A percentile compares a stretch with the other conserved stretches of the same genome.
These are phyloP conservation scores for Pulveroboletus sp. DNA, from an alignment of 1,284 basidiomycete species.

Conservation along the genomic window DNA sequence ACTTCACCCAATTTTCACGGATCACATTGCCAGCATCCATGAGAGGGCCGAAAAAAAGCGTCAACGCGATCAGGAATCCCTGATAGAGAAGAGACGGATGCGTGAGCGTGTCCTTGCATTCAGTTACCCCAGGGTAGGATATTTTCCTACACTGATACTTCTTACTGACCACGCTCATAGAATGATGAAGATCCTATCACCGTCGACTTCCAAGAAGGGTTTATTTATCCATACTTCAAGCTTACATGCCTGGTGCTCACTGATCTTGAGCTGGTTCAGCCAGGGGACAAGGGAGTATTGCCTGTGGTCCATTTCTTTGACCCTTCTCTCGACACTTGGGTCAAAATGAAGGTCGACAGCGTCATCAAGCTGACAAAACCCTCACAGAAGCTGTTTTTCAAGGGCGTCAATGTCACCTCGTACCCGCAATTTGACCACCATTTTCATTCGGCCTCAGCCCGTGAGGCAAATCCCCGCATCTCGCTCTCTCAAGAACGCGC, in stretches of 20 bases:
- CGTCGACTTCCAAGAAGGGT: not conserved
- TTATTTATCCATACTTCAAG: constrained; percentile 4
- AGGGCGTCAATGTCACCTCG: not conserved
- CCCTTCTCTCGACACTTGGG: too few relatives aligned
- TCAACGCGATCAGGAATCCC: not conserved
- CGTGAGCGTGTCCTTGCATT: not conserved
- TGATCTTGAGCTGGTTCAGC: not conserved
- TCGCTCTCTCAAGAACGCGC: not conserved
- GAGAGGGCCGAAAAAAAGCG: not conserved
- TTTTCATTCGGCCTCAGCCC: too few relatives aligned
- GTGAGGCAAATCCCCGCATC: not conserved
- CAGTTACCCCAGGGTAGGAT: not conserved
- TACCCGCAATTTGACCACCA: not conserved
- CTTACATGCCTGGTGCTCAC: not conserved
- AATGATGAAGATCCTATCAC: not conserved
- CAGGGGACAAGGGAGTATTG: not conserved
- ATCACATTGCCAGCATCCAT: constrained; percentile 2
- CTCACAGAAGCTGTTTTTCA: not conserved
- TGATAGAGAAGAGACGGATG: not conserved
- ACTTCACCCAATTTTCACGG: not conserved
- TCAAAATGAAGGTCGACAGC: not conserved
- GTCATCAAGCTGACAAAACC: not conserved
- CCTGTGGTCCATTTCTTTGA: not conserved
- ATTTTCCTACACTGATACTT: too few relatives aligned
- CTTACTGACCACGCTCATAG: not conserved